Evolutionary conservation across 305 asterid genomes (phyloP), one percentile per base, ranked within the genome.

Genomic region (Solanum aculeatissimum): DNA sequence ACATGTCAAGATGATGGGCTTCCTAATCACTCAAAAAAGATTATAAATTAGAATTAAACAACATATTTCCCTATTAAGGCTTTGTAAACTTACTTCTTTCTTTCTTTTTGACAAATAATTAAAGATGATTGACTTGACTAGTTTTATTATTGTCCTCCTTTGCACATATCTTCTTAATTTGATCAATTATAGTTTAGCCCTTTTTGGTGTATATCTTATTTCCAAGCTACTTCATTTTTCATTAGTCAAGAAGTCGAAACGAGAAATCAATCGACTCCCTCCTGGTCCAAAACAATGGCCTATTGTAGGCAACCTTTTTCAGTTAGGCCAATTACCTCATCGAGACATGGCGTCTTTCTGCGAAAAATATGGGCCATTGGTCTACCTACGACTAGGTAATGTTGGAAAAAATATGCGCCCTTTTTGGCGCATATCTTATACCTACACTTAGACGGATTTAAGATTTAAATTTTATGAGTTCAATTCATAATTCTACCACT

Each of bases 281-380:
- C 99, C 98, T 0, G 98, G 99, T 55, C 99, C 99, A 4, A 90
- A 89, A 15, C 80, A 88, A 16, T 96, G 95, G 98, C 99, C 98
- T 25, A 84, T 95, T 10, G 89, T 96, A 6, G 99, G 99, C 82
- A 96, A 94, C 89, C 98, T 96, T 70, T 97, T 93, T 65, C 98
- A 94, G 40, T 78, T 96, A 82, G 87, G 98, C 74, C 91, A 79
- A 11, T 85, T 94, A 12, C 99, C 99, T 1, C 99, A 96, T 54
- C 85, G 98, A 53, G 99, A 93, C 66, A 90, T 96, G 6, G 95
- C 98, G 3, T 71, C 89, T 62, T 86, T 96, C 0, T 96, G 97
- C 14, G 90, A 92, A 0, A 91, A 94, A 83, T 96, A 94, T 19
- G 99, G 99, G 42, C 97, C 98, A 0, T 63, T 96, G n/a, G 99